Evolutionary conservation across 768 basidiomycete genomes (phyloP).

Genomic region (Coprinopsis sp.): DNA sequence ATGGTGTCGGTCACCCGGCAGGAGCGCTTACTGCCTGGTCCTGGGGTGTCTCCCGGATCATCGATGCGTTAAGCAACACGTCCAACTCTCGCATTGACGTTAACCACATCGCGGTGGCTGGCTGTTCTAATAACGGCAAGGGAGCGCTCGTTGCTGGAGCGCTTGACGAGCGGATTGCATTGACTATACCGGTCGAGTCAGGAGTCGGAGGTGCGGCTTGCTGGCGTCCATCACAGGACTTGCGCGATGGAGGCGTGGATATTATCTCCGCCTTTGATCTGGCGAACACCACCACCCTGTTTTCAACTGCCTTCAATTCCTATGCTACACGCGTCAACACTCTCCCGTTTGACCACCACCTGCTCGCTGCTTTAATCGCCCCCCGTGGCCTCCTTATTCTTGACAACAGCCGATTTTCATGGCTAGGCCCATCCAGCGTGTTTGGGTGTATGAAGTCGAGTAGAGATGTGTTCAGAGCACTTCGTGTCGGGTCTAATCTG

Average conservation of each 20-base stretch:
- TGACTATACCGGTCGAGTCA: constrained; percentile 56
- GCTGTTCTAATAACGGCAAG: constrained; percentile 54
- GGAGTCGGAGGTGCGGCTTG: constrained; percentile 51
- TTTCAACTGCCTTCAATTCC: constrained; percentile 41
- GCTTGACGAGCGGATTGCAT: constrained; percentile 47
- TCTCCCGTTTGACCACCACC: constrained; percentile 54
- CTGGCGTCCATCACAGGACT: constrained; percentile 49
- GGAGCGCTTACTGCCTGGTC: constrained; percentile 52
- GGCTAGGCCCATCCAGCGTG: constrained; percentile 44
- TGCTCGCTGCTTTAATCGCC: constrained; percentile 46
- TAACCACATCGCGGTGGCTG: constrained; percentile 44
- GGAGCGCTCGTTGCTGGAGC: constrained; percentile 54
- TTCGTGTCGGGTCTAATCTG: constrained; percentile 39
- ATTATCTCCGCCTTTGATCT: constrained; percentile 52
- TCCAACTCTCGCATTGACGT: constrained; percentile 38
- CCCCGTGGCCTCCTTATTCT: constrained; percentile 47
- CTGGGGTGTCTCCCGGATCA: constrained; percentile 53
- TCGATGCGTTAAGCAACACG: constrained; percentile 46
- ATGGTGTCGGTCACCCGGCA: constrained; percentile 40
- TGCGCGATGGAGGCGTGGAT: constrained; percentile 32
- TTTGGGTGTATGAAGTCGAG: constrained; percentile 47
- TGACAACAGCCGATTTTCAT: constrained; percentile 49
- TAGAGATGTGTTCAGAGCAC: constrained; percentile 41
- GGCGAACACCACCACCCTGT: constrained; percentile 53
- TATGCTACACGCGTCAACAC: constrained; percentile 38